Conservation (phyloP, 2,329 filamentous ascomycete species). For the Neurospora sp. region DNA sequence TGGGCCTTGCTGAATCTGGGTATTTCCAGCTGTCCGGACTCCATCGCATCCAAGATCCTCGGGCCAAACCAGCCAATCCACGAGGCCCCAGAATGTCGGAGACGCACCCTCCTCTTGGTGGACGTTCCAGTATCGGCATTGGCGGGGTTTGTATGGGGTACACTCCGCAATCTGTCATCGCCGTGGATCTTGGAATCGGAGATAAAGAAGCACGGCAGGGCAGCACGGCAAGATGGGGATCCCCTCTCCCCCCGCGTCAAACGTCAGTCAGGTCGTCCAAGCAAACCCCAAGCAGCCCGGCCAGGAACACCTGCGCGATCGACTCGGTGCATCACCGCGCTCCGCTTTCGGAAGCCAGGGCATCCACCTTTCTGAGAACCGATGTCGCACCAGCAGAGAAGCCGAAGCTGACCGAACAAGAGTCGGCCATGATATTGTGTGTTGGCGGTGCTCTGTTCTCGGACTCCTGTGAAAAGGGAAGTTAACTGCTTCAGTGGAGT, state of each 20-base stretch:
- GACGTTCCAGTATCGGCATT: not conserved
- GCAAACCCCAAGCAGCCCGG: not conserved
- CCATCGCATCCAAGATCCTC: not conserved
- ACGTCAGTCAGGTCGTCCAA: not conserved
- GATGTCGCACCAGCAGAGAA: not conserved
- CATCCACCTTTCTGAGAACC: not conserved
- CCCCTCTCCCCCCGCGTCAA: not conserved
- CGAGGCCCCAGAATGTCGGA: not conserved
- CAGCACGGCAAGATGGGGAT: not conserved
- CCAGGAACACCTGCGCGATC: not conserved
- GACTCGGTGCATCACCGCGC: not conserved
- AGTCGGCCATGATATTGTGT: not conserved
- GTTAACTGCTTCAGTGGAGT: not conserved
- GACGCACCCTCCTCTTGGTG: not conserved
- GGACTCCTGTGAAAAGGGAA: too few relatives aligned
- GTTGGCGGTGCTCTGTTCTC: too few relatives aligned
- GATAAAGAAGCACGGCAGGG: not conserved
- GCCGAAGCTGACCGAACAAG: not conserved
- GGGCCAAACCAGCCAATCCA: not conserved
- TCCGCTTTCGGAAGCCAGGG: not conserved
- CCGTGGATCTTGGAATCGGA: too few relatives aligned
- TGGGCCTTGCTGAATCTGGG: not conserved
- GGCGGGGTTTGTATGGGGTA: not conserved
- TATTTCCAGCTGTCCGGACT: not conserved
- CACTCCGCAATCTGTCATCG: too few relatives aligned